Evolutionary conservation across 768 basidiomycete species (phyloP).

Genomic region (Lactarius indigo): DNA sequence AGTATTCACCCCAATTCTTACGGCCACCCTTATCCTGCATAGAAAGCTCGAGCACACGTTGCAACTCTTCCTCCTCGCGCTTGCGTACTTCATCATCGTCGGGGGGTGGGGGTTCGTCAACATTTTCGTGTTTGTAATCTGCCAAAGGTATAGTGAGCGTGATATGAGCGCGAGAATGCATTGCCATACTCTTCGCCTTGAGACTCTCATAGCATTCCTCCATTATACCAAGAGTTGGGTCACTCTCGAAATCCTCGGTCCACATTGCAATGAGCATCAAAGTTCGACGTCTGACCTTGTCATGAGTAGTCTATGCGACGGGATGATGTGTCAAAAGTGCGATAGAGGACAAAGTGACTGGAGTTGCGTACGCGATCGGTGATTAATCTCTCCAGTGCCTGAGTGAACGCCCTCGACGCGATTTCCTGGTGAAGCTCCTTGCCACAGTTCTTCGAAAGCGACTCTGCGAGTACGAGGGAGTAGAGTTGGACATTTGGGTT

Average conservation of each 20-base stretch:
- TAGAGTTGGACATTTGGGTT: conserved; percentile 97
- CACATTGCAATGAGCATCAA: conserved; percentile 74
- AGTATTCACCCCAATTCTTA: conserved; percentile 47
- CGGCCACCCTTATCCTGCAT: conserved; percentile 88
- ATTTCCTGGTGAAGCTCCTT: conserved; percentile 80
- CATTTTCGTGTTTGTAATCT: conserved; percentile 72
- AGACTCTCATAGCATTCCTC: conserved; percentile 81
- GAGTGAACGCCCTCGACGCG: conserved; percentile 86
- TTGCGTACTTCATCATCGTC: conserved; percentile 75
- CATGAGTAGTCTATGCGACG: conserved; percentile 73
- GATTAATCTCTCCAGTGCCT: conserved; percentile 80
- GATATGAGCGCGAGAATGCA: conserved; percentile 1
- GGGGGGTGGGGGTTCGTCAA: conserved; percentile 62
- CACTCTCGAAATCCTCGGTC: conserved; percentile 79
- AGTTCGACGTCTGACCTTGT: conserved; percentile 78
- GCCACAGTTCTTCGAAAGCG: conserved; percentile 88
- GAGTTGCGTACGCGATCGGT: conserved; percentile 66
- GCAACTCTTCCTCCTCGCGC: conserved; percentile 91
- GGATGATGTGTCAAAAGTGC: neutral
- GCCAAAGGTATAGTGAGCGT: conserved; percentile 3
- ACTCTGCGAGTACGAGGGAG: conserved; percentile 81
- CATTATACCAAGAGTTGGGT: conserved; percentile 83
- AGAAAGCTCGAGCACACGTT: conserved; percentile 89
- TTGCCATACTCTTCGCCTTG: conserved; percentile 69
- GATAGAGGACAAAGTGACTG: conserved; percentile 8